A percentile compares a stretch with the other conserved stretches of the same genome.
Evolutionary conservation across 225 moss, liverwort and hornwort species (phyloP).

Genomic region (Sphagnum contortum): DNA sequence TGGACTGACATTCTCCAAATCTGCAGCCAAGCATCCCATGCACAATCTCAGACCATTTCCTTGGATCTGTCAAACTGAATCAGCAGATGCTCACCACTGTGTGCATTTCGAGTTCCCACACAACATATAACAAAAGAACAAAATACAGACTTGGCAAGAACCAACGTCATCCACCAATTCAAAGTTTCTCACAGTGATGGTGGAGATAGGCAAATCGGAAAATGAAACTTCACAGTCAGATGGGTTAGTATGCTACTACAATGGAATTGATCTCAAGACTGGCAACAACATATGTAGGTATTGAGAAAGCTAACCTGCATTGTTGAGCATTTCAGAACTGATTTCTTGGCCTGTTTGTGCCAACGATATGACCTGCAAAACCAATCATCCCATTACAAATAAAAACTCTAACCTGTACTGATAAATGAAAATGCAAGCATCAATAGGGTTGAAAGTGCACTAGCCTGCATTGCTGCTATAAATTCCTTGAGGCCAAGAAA

Average conservation of each 20-base stretch:
- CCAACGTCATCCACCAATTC: no score
- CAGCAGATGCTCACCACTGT: no score
- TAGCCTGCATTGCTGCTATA: constrained; percentile 94
- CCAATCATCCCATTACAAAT: not conserved
- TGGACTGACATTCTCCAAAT: constrained; percentile 41
- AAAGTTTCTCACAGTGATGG: no score
- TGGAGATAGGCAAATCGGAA: no score
- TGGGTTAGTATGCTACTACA: no score
- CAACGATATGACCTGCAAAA: constrained; percentile 77
- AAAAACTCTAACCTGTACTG: not conserved
- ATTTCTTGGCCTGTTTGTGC: constrained; percentile 80
- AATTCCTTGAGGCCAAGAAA: constrained; percentile 97
- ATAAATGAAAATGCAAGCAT: no score
- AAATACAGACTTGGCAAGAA: no score
- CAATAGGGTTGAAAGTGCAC: constrained; percentile 1
- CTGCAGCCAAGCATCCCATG: constrained; percentile 8
- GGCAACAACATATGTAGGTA: not conserved
- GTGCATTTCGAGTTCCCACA: no score
- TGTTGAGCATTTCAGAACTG: constrained; percentile 64
- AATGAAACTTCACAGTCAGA: not conserved
- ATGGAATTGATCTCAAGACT: not conserved
- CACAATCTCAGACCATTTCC: not conserved
- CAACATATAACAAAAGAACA: no score
- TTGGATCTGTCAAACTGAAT: not conserved
- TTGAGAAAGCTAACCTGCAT: constrained; percentile 35